Evolutionary conservation across 306 rosid genomes (phyloP).

Genomic region (Cucumis melo): DNA sequence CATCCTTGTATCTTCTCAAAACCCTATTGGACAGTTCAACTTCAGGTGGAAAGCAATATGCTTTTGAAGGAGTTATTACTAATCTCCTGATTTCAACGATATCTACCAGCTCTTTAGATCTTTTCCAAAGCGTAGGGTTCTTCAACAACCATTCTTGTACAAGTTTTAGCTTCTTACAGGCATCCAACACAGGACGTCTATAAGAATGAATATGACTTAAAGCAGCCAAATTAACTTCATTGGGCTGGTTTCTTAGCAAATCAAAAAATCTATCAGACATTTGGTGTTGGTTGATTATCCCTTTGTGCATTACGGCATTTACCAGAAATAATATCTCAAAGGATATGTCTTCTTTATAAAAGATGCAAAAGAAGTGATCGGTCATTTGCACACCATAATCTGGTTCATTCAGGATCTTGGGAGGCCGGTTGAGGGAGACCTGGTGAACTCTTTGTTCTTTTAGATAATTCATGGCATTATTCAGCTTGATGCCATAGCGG

Average conservation of each 20-base stretch:
- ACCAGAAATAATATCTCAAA: constrained; percentile 61
- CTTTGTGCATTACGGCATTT: constrained; percentile 58
- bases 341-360: constrained; percentile 21
- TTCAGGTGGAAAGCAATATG: constrained; percentile 70
- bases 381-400: constrained; percentile 35
- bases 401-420: constrained; percentile 40
- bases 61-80: constrained; percentile 77
- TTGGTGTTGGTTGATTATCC: constrained; percentile 53
- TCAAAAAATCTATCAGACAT: constrained; percentile 38
- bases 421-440: constrained; percentile 16
- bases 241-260: constrained; percentile 40
- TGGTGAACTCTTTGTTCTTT: constrained; percentile 33
- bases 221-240: constrained; percentile 64
- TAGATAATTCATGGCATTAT: constrained; percentile 38
- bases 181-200: constrained; percentile 53
- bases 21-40: constrained; percentile 78
- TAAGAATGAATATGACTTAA: constrained; percentile 51
- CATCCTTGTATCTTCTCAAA: constrained; percentile 50
- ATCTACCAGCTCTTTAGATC: constrained; percentile 35
- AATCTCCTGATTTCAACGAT: constrained; percentile 62
- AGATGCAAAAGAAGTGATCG: constrained; percentile 47
- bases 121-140: constrained; percentile 54
- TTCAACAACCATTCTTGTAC: constrained; percentile 64
- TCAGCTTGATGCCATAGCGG: constrained; percentile 48
- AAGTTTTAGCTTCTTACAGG: constrained; percentile 31